Conservation (phyloP, 495 filamentous ascomycete species). For the Penicillium soppii region DNA sequence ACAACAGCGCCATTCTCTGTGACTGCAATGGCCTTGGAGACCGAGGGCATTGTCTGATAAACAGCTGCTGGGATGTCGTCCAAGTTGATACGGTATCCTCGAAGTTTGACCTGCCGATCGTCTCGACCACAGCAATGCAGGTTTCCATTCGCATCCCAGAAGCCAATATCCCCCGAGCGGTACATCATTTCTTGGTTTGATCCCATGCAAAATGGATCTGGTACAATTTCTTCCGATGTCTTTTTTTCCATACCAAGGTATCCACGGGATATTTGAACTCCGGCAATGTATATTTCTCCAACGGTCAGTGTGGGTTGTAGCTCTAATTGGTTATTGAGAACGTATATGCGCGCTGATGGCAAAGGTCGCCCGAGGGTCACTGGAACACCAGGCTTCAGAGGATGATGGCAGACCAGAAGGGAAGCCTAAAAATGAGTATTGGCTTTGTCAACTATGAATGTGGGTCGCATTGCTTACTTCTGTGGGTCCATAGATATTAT, state of each 20-base stretch:
- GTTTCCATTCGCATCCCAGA: conserved; percentile 19
- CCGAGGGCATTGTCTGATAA: background rate
- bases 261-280: conserved; percentile 21
- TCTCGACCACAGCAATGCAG: conserved; percentile 20
- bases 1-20: conserved; percentile 12
- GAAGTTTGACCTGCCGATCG: conserved; percentile 30
- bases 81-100: conserved; percentile 28
- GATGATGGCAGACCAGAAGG: conserved; percentile 7
- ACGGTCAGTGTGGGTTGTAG: conserved; percentile 14
- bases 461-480: conserved; percentile 9
- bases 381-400: conserved; percentile 7
- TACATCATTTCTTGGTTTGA: conserved; percentile 22
- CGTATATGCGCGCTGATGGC: conserved; percentile 19
- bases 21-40: conserved; percentile 2
- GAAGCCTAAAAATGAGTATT: conserved; percentile 7
- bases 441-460: background rate
- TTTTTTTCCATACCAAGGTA: conserved; percentile 16
- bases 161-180: conserved; percentile 27
- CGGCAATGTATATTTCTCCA: conserved; percentile 28
- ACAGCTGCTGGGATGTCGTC: conserved; percentile 18
- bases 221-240: conserved; percentile 2
- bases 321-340: conserved; percentile 17
- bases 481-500: conserved; percentile 32
- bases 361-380: conserved; percentile 26
- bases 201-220: conserved; percentile 13